Base-by-base conservation (phyloP, 2,329 filamentous ascomycete species). In the Fusarium beomiforme region DNA sequence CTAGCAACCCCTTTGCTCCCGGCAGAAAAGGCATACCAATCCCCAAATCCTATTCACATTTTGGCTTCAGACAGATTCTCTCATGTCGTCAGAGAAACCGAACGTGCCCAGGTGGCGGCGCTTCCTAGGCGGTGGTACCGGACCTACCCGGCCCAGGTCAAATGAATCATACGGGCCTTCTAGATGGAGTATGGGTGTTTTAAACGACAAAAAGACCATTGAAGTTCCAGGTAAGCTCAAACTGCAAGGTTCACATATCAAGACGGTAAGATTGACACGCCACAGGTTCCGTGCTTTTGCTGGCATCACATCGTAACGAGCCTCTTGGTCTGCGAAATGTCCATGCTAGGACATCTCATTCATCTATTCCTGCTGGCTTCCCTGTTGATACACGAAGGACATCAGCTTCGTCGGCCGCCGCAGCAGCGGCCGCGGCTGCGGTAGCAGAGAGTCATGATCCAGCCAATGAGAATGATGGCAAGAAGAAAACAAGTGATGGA, bases 401-500 rank as follows among this genome's bases (percentile, higher is more conserved):
- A 4, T 79, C 80, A 67, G 49, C 73, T 56, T 69, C 77, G 57
- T 34, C 74, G 62, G 17, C 65, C 49, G 24, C 59, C 13, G 60
- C 66, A 0, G 50, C 64, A 0, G 57, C 65, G 3, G 58, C 64
- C 7, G 44, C 51, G 21, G 42, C 64, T 29, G 58, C 59, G 37
- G 50, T 36, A 24, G 65, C 34, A 4, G 67, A 55, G 49, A 31
- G 36, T 37, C 49, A 71, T 24, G 51, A 41, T 53, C 43, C 66
- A 68, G 58, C 61, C 23, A 59, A 72, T 10, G 70, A 70, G 21
- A 71, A 79, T 51, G 80, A 79, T 19, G 84, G 83, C 47, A 89
- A 90, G 82, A 98, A 98, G 84, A 91, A 86, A 71, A 97, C 94
- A 4, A 82, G 87, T 37, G 92, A 97, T 78, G 94, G 94, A 19